Base-by-base conservation (phyloP, 2,329 filamentous ascomycete species). In the Coniella lustricola region DNA sequence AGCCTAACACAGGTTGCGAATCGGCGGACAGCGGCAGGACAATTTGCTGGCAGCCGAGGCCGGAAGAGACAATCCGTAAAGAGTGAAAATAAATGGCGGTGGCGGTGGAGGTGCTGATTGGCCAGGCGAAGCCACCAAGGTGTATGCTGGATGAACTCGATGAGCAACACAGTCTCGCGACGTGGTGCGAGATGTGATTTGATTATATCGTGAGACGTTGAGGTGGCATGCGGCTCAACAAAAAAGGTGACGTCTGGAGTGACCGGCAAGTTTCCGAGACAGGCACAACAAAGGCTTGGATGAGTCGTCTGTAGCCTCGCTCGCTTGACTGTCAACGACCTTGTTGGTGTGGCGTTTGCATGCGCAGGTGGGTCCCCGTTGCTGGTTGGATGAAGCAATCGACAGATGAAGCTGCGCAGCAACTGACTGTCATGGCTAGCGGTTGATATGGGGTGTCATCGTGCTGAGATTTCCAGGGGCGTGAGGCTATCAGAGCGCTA, bases 261-360 rank as follows among this genome's bases (percentile, higher is more conserved):
- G 25, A 4, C 13, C 39, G 8, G 25, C 29, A 33, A 33, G 38
- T n/a, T 25, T 33, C 39, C 39, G 39, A 42, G 39, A 44, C 49
- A 51, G 10, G 25, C 46, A 20, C 33, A 31, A 36, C 7, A 35
- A 35, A 5, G 33, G 33, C 33, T 35, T 35, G 25, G 5, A 5
- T 29, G 25, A 5, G 10, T 29, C 25, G 5, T 29, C n/a, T 29
- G 25, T 29, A 29, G 25, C 25, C 5, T 29, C 25, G 25, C 25
- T 29, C 25, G 5, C 10, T 29, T 29, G 5, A 10, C 25, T 29
- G 25, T 29, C 25, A 29, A 29, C 5, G 25, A 36, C 20, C 17
- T n/a, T n/a, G 38, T 39, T 44, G 47, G 50, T 52, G 47, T 44
- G 44, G 44, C 50, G 50, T 52, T 14, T n/a, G n/a, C n/a, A n/a